Percentiles rank a stretch among this genome's conserved stretches.
These are phyloP conservation scores for Arachnomyces sp. DNA, from an alignment of 2,329 filamentous ascomycete genomes.

Conservation along the genomic window DNA sequence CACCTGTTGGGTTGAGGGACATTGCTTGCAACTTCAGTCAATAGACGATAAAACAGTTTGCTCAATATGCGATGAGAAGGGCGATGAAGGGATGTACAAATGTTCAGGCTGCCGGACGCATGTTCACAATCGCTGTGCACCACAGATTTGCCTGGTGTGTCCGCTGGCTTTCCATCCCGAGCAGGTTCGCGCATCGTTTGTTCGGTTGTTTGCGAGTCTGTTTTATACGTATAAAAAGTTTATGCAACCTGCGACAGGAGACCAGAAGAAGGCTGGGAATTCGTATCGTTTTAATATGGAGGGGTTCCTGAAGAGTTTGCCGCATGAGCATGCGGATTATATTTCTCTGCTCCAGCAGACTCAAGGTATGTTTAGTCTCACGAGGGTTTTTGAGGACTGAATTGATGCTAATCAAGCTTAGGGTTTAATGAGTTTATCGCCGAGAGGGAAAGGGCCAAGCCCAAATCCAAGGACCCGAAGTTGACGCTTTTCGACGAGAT, in stretches of 20 bases:
- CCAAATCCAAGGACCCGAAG: slow-evolving; percentile 45
- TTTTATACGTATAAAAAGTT: slow-evolving; percentile 63
- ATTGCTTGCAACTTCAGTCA: slow-evolving; percentile 39
- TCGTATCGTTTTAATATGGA: slow-evolving; percentile 61
- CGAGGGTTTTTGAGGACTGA: background rate
- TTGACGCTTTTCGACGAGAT: slow-evolving; percentile 60
- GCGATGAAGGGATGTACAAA: slow-evolving; percentile 50
- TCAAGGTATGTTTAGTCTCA: slow-evolving; percentile 40
- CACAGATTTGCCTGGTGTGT: slow-evolving; percentile 57
- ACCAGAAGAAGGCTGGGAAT: slow-evolving; percentile 56
- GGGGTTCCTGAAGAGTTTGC: slow-evolving; percentile 57
- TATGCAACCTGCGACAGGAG: slow-evolving; percentile 50
- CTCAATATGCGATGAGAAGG: slow-evolving; percentile 47
- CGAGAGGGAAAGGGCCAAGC: slow-evolving; percentile 50
- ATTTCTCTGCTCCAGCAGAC: slow-evolving; percentile 57
- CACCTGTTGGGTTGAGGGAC: slow-evolving; percentile 41
- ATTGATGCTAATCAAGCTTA: slow-evolving; percentile 18
- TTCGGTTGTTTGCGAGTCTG: slow-evolving; percentile 60
- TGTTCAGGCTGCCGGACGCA: slow-evolving; percentile 42
- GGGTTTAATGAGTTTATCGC: slow-evolving; percentile 59
- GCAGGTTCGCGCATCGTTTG: slow-evolving; percentile 60
- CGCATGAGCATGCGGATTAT: slow-evolving; percentile 58
- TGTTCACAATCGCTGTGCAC: slow-evolving; percentile 53
- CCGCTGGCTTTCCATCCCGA: slow-evolving; percentile 60
- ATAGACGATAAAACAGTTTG: slow-evolving; percentile 39